Evolutionary conservation across 2,329 filamentous ascomycete genomes (phyloP).

Genomic region (Penicillium sp.): DNA sequence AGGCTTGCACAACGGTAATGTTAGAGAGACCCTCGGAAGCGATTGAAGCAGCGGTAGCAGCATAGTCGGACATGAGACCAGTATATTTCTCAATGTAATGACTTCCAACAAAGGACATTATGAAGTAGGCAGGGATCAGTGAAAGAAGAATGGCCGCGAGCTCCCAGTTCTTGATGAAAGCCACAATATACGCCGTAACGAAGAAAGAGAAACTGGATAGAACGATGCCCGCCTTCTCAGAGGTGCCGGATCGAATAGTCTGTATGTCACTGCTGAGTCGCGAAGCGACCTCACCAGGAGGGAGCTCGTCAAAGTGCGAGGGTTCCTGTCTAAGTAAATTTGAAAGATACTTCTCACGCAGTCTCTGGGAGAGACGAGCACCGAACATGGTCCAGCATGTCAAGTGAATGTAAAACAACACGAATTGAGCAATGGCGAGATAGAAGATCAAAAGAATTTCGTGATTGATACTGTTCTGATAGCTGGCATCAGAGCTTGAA

Average conservation of each 20-base stretch:
- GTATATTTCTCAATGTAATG: slow-evolving; percentile 54
- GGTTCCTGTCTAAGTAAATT: slow-evolving; percentile 61
- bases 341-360: slow-evolving; percentile 60
- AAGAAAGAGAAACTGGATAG: slow-evolving; percentile 64
- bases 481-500: slow-evolving; percentile 15
- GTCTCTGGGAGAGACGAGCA: slow-evolving; percentile 61
- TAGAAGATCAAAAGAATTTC: slow-evolving; percentile 64
- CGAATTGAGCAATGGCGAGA: slow-evolving; percentile 62
- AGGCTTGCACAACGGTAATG: slow-evolving; percentile 62
- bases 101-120: slow-evolving; percentile 58
- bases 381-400: slow-evolving; percentile 64
- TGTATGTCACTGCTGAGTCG: slow-evolving; percentile 65
- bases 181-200: slow-evolving; percentile 64
- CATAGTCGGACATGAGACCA: slow-evolving; percentile 50
- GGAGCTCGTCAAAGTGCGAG: slow-evolving; percentile 62
- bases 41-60: slow-evolving; percentile 60
- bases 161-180: slow-evolving; percentile 62
- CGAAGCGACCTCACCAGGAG: slow-evolving; percentile 62
- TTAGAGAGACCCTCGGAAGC: slow-evolving; percentile 62
- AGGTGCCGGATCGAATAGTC: slow-evolving; percentile 65
- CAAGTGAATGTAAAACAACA: slow-evolving; percentile 63
- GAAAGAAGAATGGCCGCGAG: slow-evolving; percentile 65
- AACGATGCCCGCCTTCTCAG: slow-evolving; percentile 67
- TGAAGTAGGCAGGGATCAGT: slow-evolving; percentile 60
- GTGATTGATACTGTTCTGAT: slow-evolving; percentile 37